These are phyloP conservation scores for Phalaenopsis hybrid DNA, from an alignment of 116 monocot genomes.

Conservation along the genomic window DNA sequence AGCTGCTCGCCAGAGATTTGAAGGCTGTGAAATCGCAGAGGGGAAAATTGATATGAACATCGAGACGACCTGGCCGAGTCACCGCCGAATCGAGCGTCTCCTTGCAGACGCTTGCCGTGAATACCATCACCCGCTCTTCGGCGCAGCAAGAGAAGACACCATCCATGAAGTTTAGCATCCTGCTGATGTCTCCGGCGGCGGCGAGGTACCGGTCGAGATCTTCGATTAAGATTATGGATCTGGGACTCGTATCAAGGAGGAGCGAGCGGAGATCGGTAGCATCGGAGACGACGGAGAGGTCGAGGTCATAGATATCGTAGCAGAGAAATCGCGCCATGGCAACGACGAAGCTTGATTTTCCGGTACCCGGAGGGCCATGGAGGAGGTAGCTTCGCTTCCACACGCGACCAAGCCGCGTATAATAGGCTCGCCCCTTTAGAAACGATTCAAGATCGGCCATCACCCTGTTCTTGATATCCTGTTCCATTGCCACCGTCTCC, in stretches of 20 bases:
- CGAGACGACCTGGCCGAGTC: conserved; percentile 44
- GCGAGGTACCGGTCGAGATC: conserved; percentile 45
- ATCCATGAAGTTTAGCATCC: conserved; percentile 49
- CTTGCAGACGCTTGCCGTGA: conserved; percentile 39
- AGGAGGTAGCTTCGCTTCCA: conserved; percentile 55
- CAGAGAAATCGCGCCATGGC: conserved; percentile 50
- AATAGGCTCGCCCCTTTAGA: conserved; percentile 22
- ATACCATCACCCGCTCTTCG: conserved; percentile 46
- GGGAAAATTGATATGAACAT: conserved; percentile 32
- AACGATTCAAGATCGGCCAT: conserved; percentile 30
- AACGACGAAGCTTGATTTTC: conserved; percentile 48
- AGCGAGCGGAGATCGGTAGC: conserved; percentile 38
- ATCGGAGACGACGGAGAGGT: conserved; percentile 36
- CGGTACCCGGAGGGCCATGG: conserved; percentile 49
- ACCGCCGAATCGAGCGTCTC: conserved; percentile 37
- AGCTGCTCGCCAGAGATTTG: conserved; percentile 32
- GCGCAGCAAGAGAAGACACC: conserved; percentile 56
- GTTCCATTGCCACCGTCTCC: conserved; percentile 39
- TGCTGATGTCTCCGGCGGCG: conserved; percentile 22
- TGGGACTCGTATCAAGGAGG: conserved; percentile 35
- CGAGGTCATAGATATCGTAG: conserved; percentile 51
- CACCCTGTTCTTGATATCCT: conserved; percentile 18
- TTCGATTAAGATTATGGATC: conserved; percentile 41
- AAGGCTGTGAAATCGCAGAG: conserved; percentile 33
- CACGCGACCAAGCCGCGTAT: conserved; percentile 32